Percentiles rank a stretch among this genome's conserved stretches.
Evolutionary conservation across 768 basidiomycete genomes (phyloP).

Genomic region (Termitomyces sp.): DNA sequence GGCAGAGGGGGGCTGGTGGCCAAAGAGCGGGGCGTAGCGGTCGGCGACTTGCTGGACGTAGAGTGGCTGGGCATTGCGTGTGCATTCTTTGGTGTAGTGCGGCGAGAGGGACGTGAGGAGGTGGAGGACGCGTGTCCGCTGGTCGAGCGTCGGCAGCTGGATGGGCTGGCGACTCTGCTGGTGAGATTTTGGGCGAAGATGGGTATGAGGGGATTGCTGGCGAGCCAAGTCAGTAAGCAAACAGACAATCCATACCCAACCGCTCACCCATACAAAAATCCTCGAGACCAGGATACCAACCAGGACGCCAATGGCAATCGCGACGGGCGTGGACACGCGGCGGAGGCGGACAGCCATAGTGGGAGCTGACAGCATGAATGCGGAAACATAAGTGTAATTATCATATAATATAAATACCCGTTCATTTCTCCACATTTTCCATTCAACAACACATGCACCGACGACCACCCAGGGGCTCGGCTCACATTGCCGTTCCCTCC

Average conservation of each 20-base stretch:
- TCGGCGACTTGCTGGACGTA: conserved; percentile 84
- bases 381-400: too few species aligned
- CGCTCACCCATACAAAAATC: too few species aligned
- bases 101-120: conserved; percentile 84
- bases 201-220: too few species aligned
- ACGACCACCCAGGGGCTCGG: conserved; percentile 46
- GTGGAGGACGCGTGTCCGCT: conserved; percentile 82
- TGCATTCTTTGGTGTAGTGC: conserved; percentile 93
- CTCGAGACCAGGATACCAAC: conserved; percentile 58
- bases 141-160: conserved; percentile 74
- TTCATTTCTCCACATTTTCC: too few species aligned
- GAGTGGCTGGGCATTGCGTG: conserved; percentile 75
- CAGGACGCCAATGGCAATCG: conserved; percentile 57
- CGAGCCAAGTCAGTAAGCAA: too few species aligned
- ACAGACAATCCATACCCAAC: too few species aligned
- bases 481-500: conserved; percentile 50
- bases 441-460: conserved; percentile 57
- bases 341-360: conserved; percentile 10
- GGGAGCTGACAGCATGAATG: too few species aligned
- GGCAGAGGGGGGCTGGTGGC: conserved; percentile 59
- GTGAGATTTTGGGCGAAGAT: conserved; percentile 41
- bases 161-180: conserved; percentile 59
- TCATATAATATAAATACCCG: too few species aligned
- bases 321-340: conserved; percentile 50
- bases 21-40: conserved; percentile 81